Conservation (phyloP, 352 stramenopile genomes). For the Phytophthora meadii region DNA sequence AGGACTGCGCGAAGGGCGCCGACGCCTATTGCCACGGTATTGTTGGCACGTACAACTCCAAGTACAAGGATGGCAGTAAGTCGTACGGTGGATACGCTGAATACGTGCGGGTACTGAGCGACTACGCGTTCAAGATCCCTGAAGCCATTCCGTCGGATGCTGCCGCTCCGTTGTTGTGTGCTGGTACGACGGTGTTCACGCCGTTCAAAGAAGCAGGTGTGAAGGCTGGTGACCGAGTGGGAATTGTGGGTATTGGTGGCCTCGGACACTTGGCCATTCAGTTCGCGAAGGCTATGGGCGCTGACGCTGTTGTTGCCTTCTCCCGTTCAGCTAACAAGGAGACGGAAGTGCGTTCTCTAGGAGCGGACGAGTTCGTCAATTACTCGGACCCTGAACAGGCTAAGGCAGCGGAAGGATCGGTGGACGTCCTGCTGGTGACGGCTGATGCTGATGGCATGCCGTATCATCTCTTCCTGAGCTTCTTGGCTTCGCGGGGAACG, state of each 20-base stretch:
- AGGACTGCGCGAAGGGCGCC: constrained; percentile 54
- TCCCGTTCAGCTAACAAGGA: constrained; percentile 72
- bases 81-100: constrained; percentile 75
- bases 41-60: constrained; percentile 62
- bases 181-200: constrained; percentile 84
- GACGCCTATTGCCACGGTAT: constrained; percentile 68
- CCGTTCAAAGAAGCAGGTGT: constrained; percentile 65
- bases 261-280: constrained; percentile 89
- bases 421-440: constrained; percentile 84
- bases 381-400: constrained; percentile 46
- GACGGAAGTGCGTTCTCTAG: constrained; percentile 51
- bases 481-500: constrained; percentile 63
- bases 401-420: constrained; percentile 31
- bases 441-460: constrained; percentile 59
- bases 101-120: constrained; percentile 63
- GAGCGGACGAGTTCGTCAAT: constrained; percentile 74
- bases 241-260: constrained; percentile 84
- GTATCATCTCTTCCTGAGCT: constrained; percentile 53
- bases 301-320: constrained; percentile 66
- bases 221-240: constrained; percentile 60
- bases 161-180: constrained; percentile 81
- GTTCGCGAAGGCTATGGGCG: constrained; percentile 77
- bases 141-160: constrained; percentile 62
- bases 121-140: constrained; percentile 81
- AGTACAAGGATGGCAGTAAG: constrained; percentile 48